Evolutionary conservation across 371 early-diverging fungal species (phyloP).

Genomic region (Mucor lusitanicus): DNA sequence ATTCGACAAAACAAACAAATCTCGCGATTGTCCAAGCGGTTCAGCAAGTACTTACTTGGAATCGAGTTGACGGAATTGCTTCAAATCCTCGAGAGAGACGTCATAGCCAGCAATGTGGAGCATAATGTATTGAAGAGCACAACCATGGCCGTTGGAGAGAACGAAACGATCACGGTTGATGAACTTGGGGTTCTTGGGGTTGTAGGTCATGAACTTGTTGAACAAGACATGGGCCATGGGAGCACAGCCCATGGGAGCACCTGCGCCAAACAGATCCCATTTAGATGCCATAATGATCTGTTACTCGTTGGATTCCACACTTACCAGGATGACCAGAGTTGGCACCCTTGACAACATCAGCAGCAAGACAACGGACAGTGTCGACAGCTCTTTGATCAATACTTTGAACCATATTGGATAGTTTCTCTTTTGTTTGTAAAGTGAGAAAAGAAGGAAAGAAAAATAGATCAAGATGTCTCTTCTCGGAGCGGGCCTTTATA

Average conservation of each 20-base stretch:
- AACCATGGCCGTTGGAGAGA: slow-evolving; percentile 97
- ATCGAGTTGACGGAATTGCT: slow-evolving; percentile 88
- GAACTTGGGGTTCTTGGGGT: slow-evolving; percentile 90
- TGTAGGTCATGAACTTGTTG: slow-evolving; percentile 77
- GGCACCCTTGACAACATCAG: slow-evolving; percentile 94
- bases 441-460: not conserved
- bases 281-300: not conserved
- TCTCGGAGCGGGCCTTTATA: slow-evolving; percentile 5
- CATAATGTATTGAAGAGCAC: slow-evolving; percentile 92
- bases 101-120: slow-evolving; percentile 90
- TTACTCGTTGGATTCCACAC: not conserved
- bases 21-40: slow-evolving; percentile 4
- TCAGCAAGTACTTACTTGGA: slow-evolving; percentile 58
- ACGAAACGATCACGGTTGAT: slow-evolving; percentile 96
- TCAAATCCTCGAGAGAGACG: slow-evolving; percentile 89
- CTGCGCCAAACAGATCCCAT: slow-evolving; percentile 21
- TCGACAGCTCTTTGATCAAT: slow-evolving; percentile 79
- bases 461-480: not conserved
- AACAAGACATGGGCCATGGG: slow-evolving; percentile 96
- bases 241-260: slow-evolving; percentile 98
- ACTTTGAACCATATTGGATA: slow-evolving; percentile 39
- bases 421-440: not conserved
- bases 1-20: not conserved
- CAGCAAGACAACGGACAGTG: slow-evolving; percentile 93
- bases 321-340: slow-evolving; percentile 98